Evolutionary conservation across 2,329 filamentous ascomycete species (phyloP).

Genomic region (Colletotrichum tamarilloi): DNA sequence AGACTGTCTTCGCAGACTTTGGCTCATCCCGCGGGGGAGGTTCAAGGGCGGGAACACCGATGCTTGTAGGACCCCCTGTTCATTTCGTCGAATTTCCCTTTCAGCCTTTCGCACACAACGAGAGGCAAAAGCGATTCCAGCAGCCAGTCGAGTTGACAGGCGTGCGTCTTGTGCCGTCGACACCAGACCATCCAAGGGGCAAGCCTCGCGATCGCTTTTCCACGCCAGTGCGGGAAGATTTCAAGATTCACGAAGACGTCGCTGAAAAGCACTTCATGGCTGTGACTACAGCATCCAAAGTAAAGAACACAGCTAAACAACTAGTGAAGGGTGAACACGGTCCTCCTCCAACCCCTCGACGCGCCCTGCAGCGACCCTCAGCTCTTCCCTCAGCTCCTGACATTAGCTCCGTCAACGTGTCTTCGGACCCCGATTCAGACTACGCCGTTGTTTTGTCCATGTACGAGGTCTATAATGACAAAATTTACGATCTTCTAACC

Average conservation of each 20-base stretch:
- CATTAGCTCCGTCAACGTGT: slow-evolving; percentile 75
- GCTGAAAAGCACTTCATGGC: slow-evolving; percentile 46
- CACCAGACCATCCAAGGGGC: slow-evolving; percentile 15
- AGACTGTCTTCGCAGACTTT: slow-evolving; percentile 78
- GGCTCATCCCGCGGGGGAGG: slow-evolving; percentile 67
- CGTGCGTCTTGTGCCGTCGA: slow-evolving; percentile 54
- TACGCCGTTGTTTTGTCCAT: slow-evolving; percentile 94
- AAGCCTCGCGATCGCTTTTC: not conserved
- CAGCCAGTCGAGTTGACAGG: slow-evolving; percentile 54
- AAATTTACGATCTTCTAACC: slow-evolving; percentile 92
- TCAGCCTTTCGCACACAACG: slow-evolving; percentile 28
- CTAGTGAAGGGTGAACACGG: slow-evolving; percentile 59
- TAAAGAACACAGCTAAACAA: slow-evolving; percentile 61
- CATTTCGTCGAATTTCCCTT: slow-evolving; percentile 37
- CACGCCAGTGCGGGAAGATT: not conserved
- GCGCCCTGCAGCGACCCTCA: slow-evolving; percentile 76
- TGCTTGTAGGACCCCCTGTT: slow-evolving; percentile 67
- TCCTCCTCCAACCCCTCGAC: slow-evolving; percentile 67
- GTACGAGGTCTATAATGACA: slow-evolving; percentile 99
- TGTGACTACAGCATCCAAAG: slow-evolving; percentile 38
- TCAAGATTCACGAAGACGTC: not conserved
- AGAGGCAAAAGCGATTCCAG: slow-evolving; percentile 37
- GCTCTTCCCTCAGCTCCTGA: slow-evolving; percentile 79
- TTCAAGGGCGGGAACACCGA: slow-evolving; percentile 76
- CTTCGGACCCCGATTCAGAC: slow-evolving; percentile 76